Base-by-base conservation (phyloP, 163 green algal genomes). In the Chlamydomonas reinhardtii region DNA sequence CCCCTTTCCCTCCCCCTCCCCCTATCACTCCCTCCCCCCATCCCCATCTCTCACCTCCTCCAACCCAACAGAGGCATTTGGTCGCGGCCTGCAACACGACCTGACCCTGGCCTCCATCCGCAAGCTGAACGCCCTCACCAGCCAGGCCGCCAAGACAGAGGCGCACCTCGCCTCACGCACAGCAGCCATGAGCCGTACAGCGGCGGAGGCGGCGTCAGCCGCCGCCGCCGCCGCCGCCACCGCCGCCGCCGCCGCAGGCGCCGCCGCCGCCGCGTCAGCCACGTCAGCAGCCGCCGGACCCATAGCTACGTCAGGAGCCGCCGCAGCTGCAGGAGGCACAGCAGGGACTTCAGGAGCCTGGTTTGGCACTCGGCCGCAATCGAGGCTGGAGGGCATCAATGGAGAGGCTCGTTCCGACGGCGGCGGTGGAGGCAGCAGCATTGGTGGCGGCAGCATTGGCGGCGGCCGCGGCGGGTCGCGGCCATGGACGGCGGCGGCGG, bases 21-120 rank as follows among this genome's bases (percentile, higher is more conserved):
- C 17, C 59, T 14, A 4, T n/a, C 22, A 66, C 8, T 31, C 59
- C 8, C 2, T 29, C 2, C 59, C 25, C 4, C 12, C 4, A 9
- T 3, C 17, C 59, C 59, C 24, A 66, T 17, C 59, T 2, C 12
- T 66, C 19, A 17, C 35, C 25, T 2, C 37, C 11, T 2, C 11
- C 29, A n/a, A n/a, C n/a, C n/a, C n/a, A n/a, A 12, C 78, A 85
- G 78, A 85, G 48, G 66, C 78, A 5, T 85, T 77, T 25, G 78
- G 78, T 19, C 66, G 78, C 39, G 39, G 39, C n/a, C 66, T 66
- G 17, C 32, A 77, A 0, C 78, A 85, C 52, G 78, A 70, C 32
- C 66, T 85, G 19, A 70, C 65, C 35, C 78, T 85, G 20, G 34
- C 76, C 3, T 76, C 65, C 66, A 68, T 85, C 20, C 69, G 69